phyloP scores from a whole-genome alignment of 2,329 filamentous ascomycete genomes.

The Neurospora sp. region DNA sequence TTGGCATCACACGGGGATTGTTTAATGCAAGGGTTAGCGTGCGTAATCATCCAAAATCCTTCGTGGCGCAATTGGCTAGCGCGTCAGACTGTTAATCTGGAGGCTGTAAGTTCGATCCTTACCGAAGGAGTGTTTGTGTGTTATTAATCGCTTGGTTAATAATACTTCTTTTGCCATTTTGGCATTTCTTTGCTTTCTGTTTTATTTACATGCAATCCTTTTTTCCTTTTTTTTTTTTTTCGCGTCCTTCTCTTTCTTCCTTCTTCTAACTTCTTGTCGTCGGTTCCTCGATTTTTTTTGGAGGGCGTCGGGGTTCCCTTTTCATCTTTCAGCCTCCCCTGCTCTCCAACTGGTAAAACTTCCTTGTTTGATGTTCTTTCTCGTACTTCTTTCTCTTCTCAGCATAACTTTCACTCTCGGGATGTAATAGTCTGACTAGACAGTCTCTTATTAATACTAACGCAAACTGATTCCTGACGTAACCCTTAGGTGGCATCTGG shows the following conservation, averaged over 20 bases:
- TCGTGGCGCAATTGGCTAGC: not conserved
- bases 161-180: not conserved
- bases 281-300: slow-evolving; percentile 19
- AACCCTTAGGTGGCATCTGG: not conserved
- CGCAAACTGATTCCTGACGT: not conserved
- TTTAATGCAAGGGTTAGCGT: not conserved
- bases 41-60: not conserved
- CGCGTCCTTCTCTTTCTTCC: no score
- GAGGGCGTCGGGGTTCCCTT: not conserved
- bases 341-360: not conserved
- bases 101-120: not conserved
- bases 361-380: not conserved
- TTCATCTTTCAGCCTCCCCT: not conserved
- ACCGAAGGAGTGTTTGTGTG: not conserved
- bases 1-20: not conserved
- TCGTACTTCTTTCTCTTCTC: not conserved
- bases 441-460: not conserved
- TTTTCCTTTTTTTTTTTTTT: not conserved
- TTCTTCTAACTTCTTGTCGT: no score
- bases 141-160: not conserved
- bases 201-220: not conserved
- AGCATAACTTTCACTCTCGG: not conserved
- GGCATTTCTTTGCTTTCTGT: not conserved
- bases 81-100: not conserved
- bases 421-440: not conserved